Percentiles rank a stretch among this genome's conserved stretches.
These are phyloP conservation scores for Cystobasidium slooffiae DNA, from an alignment of 1,284 basidiomycete species.

Conservation along the genomic window DNA sequence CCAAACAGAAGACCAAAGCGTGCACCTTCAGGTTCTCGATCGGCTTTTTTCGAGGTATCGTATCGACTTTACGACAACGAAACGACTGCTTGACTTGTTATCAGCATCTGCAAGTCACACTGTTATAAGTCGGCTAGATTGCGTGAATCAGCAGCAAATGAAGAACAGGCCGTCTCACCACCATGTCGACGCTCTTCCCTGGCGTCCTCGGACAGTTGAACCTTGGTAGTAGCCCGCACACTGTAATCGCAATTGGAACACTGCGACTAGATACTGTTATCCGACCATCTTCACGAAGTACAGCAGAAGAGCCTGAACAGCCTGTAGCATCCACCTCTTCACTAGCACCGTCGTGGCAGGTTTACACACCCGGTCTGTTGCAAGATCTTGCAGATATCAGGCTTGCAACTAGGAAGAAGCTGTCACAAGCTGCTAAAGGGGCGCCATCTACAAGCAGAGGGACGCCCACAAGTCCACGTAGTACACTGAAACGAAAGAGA, in stretches of 20 bases:
- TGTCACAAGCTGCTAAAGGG: neutral
- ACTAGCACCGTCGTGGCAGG: neutral
- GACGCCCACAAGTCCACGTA: neutral
- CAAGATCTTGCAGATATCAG: neutral
- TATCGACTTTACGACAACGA: no score
- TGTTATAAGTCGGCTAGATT: no score
- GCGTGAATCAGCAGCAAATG: neutral
- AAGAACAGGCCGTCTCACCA: neutral
- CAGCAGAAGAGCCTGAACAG: neutral
- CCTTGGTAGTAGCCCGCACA: neutral
- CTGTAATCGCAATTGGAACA: neutral
- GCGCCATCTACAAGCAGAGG: neutral
- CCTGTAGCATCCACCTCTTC: constrained; percentile 6
- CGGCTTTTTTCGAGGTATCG: no score
- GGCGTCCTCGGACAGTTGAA: constrained; percentile 1
- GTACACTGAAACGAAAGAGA: neutral
- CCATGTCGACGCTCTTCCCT: constrained; percentile 9
- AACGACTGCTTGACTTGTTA: no score
- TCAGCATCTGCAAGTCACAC: neutral
- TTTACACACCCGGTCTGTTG: constrained; percentile 4
- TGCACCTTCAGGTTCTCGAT: neutral
- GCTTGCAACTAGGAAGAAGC: neutral
- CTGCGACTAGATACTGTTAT: neutral
- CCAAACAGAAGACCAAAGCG: no score
- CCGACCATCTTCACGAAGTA: neutral